Base-by-base conservation (phyloP, 352 stramenopile genomes). In the Globisporangium canariense region DNA sequence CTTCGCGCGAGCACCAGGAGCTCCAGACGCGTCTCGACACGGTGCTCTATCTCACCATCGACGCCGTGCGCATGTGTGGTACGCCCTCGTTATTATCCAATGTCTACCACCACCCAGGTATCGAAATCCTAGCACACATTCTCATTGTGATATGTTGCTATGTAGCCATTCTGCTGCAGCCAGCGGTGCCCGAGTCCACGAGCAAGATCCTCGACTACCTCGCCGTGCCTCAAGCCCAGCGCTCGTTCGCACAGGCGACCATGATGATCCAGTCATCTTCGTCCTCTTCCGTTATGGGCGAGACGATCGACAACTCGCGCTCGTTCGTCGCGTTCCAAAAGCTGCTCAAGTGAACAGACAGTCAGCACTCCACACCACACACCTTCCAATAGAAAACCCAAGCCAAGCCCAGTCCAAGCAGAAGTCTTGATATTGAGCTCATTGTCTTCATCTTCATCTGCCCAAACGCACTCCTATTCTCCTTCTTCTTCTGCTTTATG, bases 161-260 rank as follows among this genome's bases (percentile, higher is more conserved):
- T 25, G 22, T 25, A 94, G 86, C 86, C 4, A 89, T 91, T 59
- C 64, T 94, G 38, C 56, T 94, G 54, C 81, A 91, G 55, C 86
- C 86, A 20, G 73, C 84, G 8, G 77, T 93, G 28, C 86, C 86
- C 0, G 65, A 79, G 51, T 76, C 82, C 11, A 64, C 83, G 22
- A 67, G 63, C 40, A 81, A 81, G 60, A 91, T 94, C 60, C 68
- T 94, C 11, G 76, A 91, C 59, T 91, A 91, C 65, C 67, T 94
- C 9, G 65, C 53, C 1, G 83, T 93, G 0, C 81, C 86, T 1
- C 10, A 43, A 11, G 53, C 66, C n/a, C 76, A 86, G 36, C 77
- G 83, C 7, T 79, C 73, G 45, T 73, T 94, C 45, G 58, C 59
- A 11, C 67, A 90, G 53, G 83, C 82, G 34, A 80, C 73, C 32